Percentiles rank a stretch among this genome's conserved stretches.
Evolutionary conservation across 1,284 basidiomycete species (phyloP).

Genomic region (Malassezia nana): DNA sequence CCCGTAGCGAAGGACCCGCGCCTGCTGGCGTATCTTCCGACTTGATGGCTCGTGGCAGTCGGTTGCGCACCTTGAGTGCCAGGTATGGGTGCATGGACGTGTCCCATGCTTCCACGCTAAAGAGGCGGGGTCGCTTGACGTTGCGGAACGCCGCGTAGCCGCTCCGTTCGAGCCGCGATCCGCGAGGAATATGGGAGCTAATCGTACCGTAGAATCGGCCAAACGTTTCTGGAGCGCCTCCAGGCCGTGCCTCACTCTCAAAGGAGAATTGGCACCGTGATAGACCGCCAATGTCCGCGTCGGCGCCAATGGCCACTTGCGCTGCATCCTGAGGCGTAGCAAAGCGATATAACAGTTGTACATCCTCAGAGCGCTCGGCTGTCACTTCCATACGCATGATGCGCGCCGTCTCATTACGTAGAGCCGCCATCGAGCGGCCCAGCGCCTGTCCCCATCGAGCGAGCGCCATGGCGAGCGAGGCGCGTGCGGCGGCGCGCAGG

Average conservation of each 20-base stretch:
- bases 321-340: constrained; percentile 22
- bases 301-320: constrained; percentile 62
- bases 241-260: constrained; percentile 20
- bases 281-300: constrained; percentile 74
- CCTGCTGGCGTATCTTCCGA: neutral
- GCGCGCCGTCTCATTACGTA: constrained; percentile 31
- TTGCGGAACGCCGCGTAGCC: constrained; percentile 68
- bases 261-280: constrained; percentile 53
- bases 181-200: constrained; percentile 45
- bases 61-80: constrained; percentile 60
- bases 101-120: constrained; percentile 71
- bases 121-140: constrained; percentile 59
- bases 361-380: constrained; percentile 22
- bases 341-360: constrained; percentile 30
- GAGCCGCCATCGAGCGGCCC: constrained; percentile 30
- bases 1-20: constrained; percentile 17
- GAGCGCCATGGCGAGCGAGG: constrained; percentile 25
- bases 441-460: constrained; percentile 30
- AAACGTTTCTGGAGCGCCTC: neutral
- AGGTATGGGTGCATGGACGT: constrained; percentile 68
- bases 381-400: constrained; percentile 44
- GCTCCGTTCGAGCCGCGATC: constrained; percentile 47
- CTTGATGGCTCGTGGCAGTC: constrained; percentile 21
- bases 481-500: neutral
- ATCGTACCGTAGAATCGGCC: constrained; percentile 48